Evolutionary conservation across 2,329 filamentous ascomycete species (phyloP), one percentile per base, ranked within the genome.

Genomic region (Colletotrichum sojae): DNA sequence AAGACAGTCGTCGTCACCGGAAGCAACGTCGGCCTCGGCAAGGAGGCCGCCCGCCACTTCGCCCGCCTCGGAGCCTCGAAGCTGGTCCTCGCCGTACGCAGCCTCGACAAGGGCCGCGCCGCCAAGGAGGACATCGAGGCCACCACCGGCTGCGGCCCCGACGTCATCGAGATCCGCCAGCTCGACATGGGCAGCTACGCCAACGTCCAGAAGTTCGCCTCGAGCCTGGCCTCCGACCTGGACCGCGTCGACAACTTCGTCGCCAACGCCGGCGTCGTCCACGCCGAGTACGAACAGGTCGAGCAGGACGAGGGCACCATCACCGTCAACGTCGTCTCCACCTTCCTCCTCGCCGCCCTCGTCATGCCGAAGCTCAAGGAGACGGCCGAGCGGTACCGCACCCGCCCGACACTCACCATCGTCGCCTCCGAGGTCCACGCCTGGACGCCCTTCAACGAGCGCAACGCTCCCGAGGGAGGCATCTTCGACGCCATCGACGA

Each of bases 241-340:
- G 70, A 78, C 1, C 79, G 82, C 6, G 67, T 88, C 2, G 84
- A 88, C 71, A 78, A 81, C 27, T 76, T 83, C 43, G 72, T 85
- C 25, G 77, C 79, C 58, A 88, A 82, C 48, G 80, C 80, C 2
- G 78, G 84, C 1, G 72, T 89, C 4, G 78, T 77, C 1, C 80
- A 78, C 0, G 15, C 6, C 2, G 63, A 75, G 0, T 85, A 78
- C 61, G 53, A 72, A 1, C 36, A 76, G 0, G 77, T 76, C 4
- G 85, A 87, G 62, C 83, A 78, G 0, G 78, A 85, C 46, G 88
- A 90, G 76, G 75, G 71, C 16, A 83, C 76, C 0, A 76, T 90
- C 46, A 85, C 83, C 0, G 82, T 86, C 61, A 90, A 90, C 64
- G 84, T 88, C 10, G 78, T 90, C 63, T 81, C 78, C 13, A 88